Evolutionary conservation across 805 yeast genomes (phyloP), one percentile per base, ranked within the genome.

Genomic region (Nakazawaea siamensis): DNA sequence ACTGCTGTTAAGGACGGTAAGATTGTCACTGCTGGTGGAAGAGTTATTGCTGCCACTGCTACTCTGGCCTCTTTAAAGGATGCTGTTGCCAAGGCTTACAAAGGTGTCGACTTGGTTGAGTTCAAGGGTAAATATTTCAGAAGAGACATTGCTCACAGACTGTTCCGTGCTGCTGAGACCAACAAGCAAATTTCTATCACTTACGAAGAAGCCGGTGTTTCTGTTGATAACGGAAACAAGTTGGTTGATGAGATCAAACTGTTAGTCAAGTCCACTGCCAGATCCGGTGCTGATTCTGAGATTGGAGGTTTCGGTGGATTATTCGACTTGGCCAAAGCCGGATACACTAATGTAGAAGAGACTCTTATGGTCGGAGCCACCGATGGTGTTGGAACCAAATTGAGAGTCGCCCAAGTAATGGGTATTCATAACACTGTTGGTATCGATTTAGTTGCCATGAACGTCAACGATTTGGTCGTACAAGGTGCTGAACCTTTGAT

Each of bases 281-380:
- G 99, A 62, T 70, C 94, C 23, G 99, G 99, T 51, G 92, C 99
- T 24, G 96, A 92, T 52, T 84, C 97, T 12, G 95, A 87, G 48
- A 92, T 92, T 49, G 99, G 99, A 54, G 99, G 99, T 2, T 92
- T 92, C 53, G 99, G 99, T 46, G 99, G 99, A 46, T 64, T 90
- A 29, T 94, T 92, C 47, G 98, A 94, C 57, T 69, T 92, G 51
- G 73, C 76, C 47, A 76, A 78, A 34, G 94, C 95, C 29, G 97
- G 97, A 5, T 92, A 79, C 61, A 56, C 60, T 31, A 76, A 77
- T 46, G 73, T 86, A 15, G 75, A 71, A 44, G 78, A 81, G 38
- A 77, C 86, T n/a, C 60, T 92, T 38, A 66, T 92, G 40, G 97
- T 92, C 27, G 96, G 92, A 40, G 97, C 98, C 40, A 92, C 99